Evolutionary conservation across 345 rosid genomes (phyloP).

Genomic region (Mercurialis annua): DNA sequence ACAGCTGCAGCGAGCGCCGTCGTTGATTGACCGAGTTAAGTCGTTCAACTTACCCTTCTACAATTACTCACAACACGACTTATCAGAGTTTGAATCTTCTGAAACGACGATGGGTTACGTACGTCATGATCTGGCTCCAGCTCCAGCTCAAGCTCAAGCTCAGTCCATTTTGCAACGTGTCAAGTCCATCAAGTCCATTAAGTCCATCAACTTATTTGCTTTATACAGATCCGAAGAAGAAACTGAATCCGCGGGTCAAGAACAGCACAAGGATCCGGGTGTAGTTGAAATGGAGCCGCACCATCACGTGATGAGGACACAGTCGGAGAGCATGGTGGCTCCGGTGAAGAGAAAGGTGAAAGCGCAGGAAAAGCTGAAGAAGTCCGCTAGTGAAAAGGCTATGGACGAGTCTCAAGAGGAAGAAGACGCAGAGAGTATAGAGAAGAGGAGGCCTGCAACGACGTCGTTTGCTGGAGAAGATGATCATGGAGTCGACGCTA

Average conservation of each 20-base stretch:
- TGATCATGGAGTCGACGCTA: slow-evolving; percentile 39
- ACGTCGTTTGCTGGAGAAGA: slow-evolving; percentile 22
- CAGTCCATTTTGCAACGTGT: slow-evolving; percentile 16
- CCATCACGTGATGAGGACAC: slow-evolving; percentile 37
- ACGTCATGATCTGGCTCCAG: not conserved
- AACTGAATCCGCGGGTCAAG: not conserved
- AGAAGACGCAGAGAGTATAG: slow-evolving; percentile 16
- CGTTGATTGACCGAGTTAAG: slow-evolving; percentile 58
- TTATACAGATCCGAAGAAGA: slow-evolving; percentile 1
- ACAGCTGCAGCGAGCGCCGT: slow-evolving; percentile 42
- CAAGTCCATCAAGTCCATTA: slow-evolving; percentile 18
- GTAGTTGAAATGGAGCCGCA: not conserved
- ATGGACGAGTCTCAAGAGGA: slow-evolving; percentile 14
- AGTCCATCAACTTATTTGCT: too few species aligned
- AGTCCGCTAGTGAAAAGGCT: slow-evolving; percentile 60
- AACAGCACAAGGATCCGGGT: slow-evolving; percentile 6
- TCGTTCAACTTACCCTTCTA: slow-evolving; percentile 44
- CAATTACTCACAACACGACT: slow-evolving; percentile 31
- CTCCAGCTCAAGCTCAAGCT: slow-evolving; percentile 8
- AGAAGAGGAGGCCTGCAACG: slow-evolving; percentile 18
- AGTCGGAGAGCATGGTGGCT: slow-evolving; percentile 35
- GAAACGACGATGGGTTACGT: not conserved
- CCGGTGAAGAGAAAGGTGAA: slow-evolving; percentile 8
- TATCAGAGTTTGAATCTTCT: not conserved
- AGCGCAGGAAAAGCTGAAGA: slow-evolving; percentile 46